phyloP scores from a whole-genome alignment of 1,284 basidiomycete genomes.

The Tranzscheliella williamsii region DNA sequence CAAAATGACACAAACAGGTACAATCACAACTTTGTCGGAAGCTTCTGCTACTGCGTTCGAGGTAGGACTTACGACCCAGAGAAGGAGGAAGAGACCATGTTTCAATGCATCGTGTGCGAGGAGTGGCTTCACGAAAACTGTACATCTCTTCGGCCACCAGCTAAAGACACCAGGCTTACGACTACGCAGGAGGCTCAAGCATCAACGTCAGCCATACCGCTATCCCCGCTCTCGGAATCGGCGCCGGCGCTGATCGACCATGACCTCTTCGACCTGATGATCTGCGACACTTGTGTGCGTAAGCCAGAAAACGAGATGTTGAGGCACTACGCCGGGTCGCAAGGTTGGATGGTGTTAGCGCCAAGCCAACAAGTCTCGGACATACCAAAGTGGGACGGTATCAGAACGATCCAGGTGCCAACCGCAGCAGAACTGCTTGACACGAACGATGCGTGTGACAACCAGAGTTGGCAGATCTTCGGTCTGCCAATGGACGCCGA shows the following conservation, averaged over 20 bases:
- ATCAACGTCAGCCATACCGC: background rate
- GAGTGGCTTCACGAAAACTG: constrained; percentile 63
- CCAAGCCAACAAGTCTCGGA: constrained; percentile 9
- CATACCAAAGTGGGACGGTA: constrained; percentile 11
- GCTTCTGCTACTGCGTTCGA: constrained; percentile 61
- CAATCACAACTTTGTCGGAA: constrained; percentile 60
- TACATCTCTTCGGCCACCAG: constrained; percentile 33
- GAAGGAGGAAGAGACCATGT: constrained; percentile 62
- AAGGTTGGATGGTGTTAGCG: constrained; percentile 43
- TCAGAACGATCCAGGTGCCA: constrained; percentile 25
- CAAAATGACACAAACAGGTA: constrained; percentile 57
- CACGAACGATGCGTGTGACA: constrained; percentile 12
- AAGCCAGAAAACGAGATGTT: constrained; percentile 28
- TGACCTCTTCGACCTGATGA: constrained; percentile 51
- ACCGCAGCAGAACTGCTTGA: constrained; percentile 21
- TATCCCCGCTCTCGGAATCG: constrained; percentile 1
- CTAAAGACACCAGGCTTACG: background rate
- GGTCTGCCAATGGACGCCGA: constrained; percentile 28
- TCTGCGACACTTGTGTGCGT: constrained; percentile 55
- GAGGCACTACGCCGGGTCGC: constrained; percentile 41
- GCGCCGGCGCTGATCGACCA: constrained; percentile 43
- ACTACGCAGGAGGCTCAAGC: too few relatives aligned
- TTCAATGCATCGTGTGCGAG: constrained; percentile 62
- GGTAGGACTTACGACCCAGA: constrained; percentile 61
- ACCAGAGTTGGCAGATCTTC: constrained; percentile 36